Evolutionary conservation across 2,329 filamentous ascomycete genomes (phyloP), one percentile per base, ranked within the genome.

Genomic region (Torrubiella hemipterigena): DNA sequence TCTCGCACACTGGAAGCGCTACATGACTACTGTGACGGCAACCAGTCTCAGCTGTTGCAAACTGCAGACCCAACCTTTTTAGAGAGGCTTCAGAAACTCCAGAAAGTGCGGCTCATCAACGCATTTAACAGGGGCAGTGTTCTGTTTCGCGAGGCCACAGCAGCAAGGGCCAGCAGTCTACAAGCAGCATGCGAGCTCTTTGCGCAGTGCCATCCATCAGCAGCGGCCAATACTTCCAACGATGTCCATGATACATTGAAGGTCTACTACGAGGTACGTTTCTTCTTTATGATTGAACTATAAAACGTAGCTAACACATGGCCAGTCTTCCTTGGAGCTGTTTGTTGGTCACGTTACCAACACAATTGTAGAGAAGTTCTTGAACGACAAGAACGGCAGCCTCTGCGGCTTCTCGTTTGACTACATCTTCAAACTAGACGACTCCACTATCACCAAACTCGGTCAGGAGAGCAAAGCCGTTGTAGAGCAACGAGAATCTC

Each of bases 171-270:
- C 5, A n/a, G 15, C 9, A 11, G 15, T 15, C 20, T 25, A 12
- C n/a, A n/a, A n/a, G n/a, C n/a, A n/a, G n/a, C n/a, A n/a, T n/a
- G n/a, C n/a, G n/a, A n/a, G n/a, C 16, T 30, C 8, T 45, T 42
- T 6, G 25, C 38, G 1, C 29, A 33, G 0, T 27, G 38, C 1
- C 42, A 43, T 3, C 39, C 37, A 0, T 41, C 33, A 2, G 21
- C 40, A 2, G 7, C 30, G 3, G 37, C 46, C 7, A 56, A 52
- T 22, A 53, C 50, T 31, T 33, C 46, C 8, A 26, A 51, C 5
- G 50, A 55, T 12, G 48, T 58, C 0, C 54, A 59, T 18, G 54
- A 58, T 19, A 37, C 54, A 2, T 39, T 58, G 8, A 54, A 51
- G 19, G 50, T 51, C 0, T 59, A 59, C 13, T 58, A 58, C 24